Evolutionary conservation across 2,329 filamentous ascomycete genomes (phyloP).

Genomic region (Chrysoporthe deuterocubensis): DNA sequence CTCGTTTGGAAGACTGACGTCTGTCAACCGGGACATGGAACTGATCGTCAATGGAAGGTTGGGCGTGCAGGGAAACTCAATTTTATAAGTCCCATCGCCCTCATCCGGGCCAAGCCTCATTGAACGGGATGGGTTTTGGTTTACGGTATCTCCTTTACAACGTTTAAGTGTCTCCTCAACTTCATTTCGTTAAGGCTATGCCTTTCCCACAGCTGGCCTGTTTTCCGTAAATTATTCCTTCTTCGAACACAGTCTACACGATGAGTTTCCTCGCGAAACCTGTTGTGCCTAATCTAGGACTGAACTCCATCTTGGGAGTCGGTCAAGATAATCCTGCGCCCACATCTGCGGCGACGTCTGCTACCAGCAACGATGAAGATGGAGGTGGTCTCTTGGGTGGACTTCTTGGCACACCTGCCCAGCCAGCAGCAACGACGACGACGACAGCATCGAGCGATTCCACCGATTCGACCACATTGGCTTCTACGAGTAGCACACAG

Average conservation of each 20-base stretch:
- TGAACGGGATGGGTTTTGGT: neutral
- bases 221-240: neutral
- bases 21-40: conserved; percentile 9
- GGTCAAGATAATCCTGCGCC: neutral
- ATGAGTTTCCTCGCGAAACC: neutral
- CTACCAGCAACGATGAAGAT: neutral
- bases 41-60: conserved; percentile 10
- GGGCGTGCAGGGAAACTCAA: neutral
- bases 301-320: neutral
- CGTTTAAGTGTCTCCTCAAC: neutral
- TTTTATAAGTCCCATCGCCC: conserved; percentile 11
- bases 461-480: neutral
- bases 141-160: neutral
- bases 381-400: conserved; percentile 22
- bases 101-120: neutral
- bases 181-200: conserved; percentile 7
- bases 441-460: conserved; percentile 5
- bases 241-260: neutral
- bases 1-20: conserved; percentile 15
- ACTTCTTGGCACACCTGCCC: neutral
- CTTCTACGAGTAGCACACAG: neutral
- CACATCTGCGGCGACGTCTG: neutral
- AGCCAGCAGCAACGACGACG: neutral
- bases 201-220: conserved; percentile 24
- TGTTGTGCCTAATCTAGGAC: neutral